A percentile compares a stretch with the other conserved stretches of the same genome.
Evolutionary conservation across 306 rosid genomes (phyloP).

Genomic region (Alnus rubra): DNA sequence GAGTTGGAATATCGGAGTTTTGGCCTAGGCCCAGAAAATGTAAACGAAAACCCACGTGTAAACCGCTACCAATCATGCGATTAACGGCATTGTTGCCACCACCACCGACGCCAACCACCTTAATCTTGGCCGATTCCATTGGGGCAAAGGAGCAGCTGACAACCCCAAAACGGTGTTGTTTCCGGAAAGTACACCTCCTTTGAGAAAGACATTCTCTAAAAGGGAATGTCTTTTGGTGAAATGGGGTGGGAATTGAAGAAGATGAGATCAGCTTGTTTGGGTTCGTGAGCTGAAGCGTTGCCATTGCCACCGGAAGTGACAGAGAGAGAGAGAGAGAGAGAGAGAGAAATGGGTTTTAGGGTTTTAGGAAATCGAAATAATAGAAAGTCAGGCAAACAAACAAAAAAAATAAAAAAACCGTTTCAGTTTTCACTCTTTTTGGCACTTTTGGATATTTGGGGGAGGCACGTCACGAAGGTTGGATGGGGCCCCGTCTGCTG

Average conservation of each 20-base stretch:
- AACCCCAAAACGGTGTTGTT: constrained; percentile 32
- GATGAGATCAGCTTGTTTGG: constrained; percentile 51
- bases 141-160: constrained; percentile 58
- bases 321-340: not conserved
- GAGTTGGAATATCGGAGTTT: not conserved
- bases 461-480: not conserved
- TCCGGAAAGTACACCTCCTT: constrained; percentile 21
- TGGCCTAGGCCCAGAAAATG: constrained; percentile 1
- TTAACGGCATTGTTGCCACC: constrained; percentile 96
- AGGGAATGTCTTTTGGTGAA: constrained; percentile 33
- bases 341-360: not conserved
- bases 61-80: constrained; percentile 94
- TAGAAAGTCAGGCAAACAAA: not conserved
- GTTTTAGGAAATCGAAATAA: constrained; percentile 17
- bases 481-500: not conserved
- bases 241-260: constrained; percentile 36
- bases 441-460: not conserved
- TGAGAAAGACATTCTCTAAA: constrained; percentile 30
- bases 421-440: not conserved
- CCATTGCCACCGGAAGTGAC: constrained; percentile 30
- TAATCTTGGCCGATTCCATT: constrained; percentile 77
- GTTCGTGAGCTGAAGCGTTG: constrained; percentile 46
- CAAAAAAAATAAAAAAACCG: not conserved
- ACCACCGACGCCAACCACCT: constrained; percentile 93
- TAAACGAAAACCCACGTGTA: constrained; percentile 51